Conservation (phyloP, 352 stramenopile species). For the Phytophthora ramorum region DNA sequence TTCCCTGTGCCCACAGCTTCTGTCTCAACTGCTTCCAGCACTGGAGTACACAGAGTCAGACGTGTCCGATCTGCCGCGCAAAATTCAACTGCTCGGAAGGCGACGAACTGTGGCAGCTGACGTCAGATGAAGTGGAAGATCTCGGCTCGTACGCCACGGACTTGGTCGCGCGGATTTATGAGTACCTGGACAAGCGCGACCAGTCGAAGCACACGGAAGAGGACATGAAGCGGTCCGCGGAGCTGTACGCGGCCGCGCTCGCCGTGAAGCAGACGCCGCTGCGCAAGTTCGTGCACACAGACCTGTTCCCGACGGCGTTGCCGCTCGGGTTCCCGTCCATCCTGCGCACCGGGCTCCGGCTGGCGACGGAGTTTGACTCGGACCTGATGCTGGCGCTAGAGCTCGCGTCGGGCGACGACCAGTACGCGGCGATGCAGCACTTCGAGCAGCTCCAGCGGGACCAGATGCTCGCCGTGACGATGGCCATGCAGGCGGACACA, state of each 20-base stretch:
- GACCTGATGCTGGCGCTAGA: constrained; percentile 74
- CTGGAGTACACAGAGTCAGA: constrained; percentile 83
- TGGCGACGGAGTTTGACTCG: constrained; percentile 59
- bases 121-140: constrained; percentile 73
- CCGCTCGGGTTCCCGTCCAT: constrained; percentile 58
- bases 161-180: constrained; percentile 78
- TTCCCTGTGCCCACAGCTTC: constrained; percentile 83
- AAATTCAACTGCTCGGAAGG: constrained; percentile 81
- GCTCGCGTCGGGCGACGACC: constrained; percentile 65
- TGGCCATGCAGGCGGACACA: constrained; percentile 62
- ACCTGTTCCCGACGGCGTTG: constrained; percentile 60
- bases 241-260: constrained; percentile 53
- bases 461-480: constrained; percentile 56
- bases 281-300: constrained; percentile 59
- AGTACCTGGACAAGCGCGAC: constrained; percentile 78
- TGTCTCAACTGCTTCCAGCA: constrained; percentile 82
- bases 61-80: constrained; percentile 77
- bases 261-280: constrained; percentile 57
- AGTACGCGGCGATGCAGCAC: constrained; percentile 69
- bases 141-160: constrained; percentile 81
- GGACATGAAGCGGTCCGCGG: constrained; percentile 54
- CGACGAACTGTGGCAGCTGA: constrained; percentile 78
- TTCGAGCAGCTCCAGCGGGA: constrained; percentile 66
- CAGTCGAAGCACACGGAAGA: constrained; percentile 47
- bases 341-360: constrained; percentile 40